Evolutionary conservation across 805 yeast genomes (phyloP).

Genomic region (Scheffersomyces lignosus): DNA sequence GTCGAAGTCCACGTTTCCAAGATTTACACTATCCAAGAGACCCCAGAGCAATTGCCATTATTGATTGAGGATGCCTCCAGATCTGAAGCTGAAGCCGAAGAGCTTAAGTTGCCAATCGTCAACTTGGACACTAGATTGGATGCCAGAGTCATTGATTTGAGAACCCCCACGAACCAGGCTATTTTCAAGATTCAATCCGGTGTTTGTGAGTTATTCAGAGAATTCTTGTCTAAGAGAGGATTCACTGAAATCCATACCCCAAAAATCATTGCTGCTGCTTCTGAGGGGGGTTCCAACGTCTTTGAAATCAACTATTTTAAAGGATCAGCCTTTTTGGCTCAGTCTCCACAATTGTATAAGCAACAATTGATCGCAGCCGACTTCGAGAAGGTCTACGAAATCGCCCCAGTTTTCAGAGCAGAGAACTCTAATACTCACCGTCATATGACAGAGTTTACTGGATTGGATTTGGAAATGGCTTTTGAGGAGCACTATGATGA

Average conservation of each 20-base stretch:
- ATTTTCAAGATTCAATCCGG: slow-evolving; percentile 93
- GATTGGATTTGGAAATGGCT: slow-evolving; percentile 97
- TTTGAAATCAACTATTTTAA: slow-evolving; percentile 93
- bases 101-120: slow-evolving; percentile 86
- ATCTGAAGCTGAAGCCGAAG: slow-evolving; percentile 92
- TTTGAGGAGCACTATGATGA: slow-evolving; percentile 98
- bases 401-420: slow-evolving; percentile 98
- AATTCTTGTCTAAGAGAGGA: slow-evolving; percentile 64
- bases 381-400: slow-evolving; percentile 93
- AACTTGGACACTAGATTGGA: slow-evolving; percentile 96
- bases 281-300: slow-evolving; percentile 98
- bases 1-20: slow-evolving; percentile 79
- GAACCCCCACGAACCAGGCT: slow-evolving; percentile 97
- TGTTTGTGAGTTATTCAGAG: slow-evolving; percentile 85
- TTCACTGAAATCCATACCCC: slow-evolving; percentile 97
- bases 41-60: slow-evolving; percentile 91
- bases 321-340: slow-evolving; percentile 90
- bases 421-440: slow-evolving; percentile 99
- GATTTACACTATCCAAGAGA: slow-evolving; percentile 75
- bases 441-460: slow-evolving; percentile 98
- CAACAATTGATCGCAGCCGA: slow-evolving; percentile 98
- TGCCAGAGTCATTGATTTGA: slow-evolving; percentile 90
- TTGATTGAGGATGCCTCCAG: slow-evolving; percentile 96
- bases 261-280: slow-evolving; percentile 89
- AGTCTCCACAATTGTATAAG: slow-evolving; percentile 96